Base-by-base conservation (phyloP, 2,329 filamentous ascomycete genomes). In the Calycina herbarum region DNA sequence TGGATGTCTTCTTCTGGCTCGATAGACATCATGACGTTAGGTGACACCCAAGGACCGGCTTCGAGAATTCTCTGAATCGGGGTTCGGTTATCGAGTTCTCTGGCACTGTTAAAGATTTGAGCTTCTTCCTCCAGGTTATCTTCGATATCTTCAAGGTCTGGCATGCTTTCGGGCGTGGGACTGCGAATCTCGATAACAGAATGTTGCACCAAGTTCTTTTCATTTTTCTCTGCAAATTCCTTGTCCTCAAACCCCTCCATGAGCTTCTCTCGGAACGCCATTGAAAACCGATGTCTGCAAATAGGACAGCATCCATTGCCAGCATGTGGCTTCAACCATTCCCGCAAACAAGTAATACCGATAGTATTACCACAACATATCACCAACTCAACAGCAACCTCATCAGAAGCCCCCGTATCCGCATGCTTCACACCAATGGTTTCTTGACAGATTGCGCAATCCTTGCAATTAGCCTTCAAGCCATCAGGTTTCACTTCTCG, bases 311-410 rank as follows among this genome's bases (percentile, higher is more conserved):
- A 63, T 7, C 61, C 38, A 8, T 31, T 42, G 3, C 31, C 48
- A 11, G 10, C 42, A 42, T 65, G 20, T 1, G 38, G 40, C 29
- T 51, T 29, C 5, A 71, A 42, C 71, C 71, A 72, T 11, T 27
- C 24, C 33, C 65, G 67, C 13, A 73, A 35, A 38, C 71, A 74
- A 10, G 59, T 20, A 13, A 29, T 57, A 10, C 72, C 71, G 31
- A 73, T 62, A 15, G 68, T 61, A 33, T 72, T 67, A 1, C 60
- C 59, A 61, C 73, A 74, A 60, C 72, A 74, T 13, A 68, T 66
- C 1, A 69, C 61, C 48, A 74, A 45, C 31, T 65, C 58, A 27
- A 73, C 61, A 1, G 67, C 63, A 6, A 11, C 24, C 33, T 73
- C 72, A 7, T 42, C 40, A 5, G 24, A 11, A 10, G 38, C 33